These are phyloP conservation scores for Rutidosis leptorrhynchoides DNA, from an alignment of 129 eudicot species.

Conservation along the genomic window DNA sequence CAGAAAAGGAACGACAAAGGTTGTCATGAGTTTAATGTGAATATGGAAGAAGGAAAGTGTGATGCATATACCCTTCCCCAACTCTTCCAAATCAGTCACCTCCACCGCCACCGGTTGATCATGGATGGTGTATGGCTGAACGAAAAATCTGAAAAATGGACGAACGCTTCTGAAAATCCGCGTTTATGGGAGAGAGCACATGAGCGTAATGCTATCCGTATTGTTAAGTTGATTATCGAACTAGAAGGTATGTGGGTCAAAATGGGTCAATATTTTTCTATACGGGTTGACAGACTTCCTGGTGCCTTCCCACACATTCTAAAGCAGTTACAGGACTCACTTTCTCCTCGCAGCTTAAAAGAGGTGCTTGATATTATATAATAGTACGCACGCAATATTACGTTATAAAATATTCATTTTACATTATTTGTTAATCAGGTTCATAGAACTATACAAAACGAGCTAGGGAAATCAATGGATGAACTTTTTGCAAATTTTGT, in stretches of 20 bases:
- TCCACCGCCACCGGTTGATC: no score
- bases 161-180: constrained; percentile 45
- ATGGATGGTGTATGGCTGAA: no score
- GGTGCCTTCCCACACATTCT: constrained; percentile 64
- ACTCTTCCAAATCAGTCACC: no score
- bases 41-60: no score
- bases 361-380: constrained; percentile 47
- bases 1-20: no score
- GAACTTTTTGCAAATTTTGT: constrained; percentile 63
- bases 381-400: no score
- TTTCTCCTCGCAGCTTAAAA: constrained; percentile 75
- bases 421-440: constrained; percentile 42
- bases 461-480: constrained; percentile 68
- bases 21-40: no score
- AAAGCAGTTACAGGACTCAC: constrained; percentile 85
- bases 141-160: constrained; percentile 87
- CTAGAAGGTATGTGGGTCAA: constrained; percentile 94
- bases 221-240: constrained; percentile 60
- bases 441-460: constrained; percentile 52
- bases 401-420: neutral
- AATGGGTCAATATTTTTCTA: constrained; percentile 88
- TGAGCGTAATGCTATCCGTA: constrained; percentile 90
- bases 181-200: constrained; percentile 84
- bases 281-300: constrained; percentile 92
- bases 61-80: no score